phyloP scores from a whole-genome alignment of 1,139 yeast species.

The Kurtzmaniella quercitrusa region DNA sequence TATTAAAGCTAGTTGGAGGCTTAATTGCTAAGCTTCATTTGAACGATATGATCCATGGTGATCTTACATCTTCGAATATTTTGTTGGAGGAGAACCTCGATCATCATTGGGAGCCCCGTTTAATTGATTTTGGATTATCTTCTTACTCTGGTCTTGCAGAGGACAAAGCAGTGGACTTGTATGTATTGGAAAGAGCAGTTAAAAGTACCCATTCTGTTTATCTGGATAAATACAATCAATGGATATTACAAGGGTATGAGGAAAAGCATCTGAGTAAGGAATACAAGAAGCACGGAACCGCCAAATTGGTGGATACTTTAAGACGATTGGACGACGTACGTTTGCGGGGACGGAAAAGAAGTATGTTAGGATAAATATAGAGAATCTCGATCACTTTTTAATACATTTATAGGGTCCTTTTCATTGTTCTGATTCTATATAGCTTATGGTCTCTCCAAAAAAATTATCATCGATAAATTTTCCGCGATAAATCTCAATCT shows the following conservation, averaged over 20 bases:
- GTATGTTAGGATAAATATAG: constrained; percentile 69
- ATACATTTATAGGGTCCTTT: too few relatives aligned
- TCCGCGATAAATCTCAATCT: background rate
- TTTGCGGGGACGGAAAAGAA: constrained; percentile 88
- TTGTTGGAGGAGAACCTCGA: constrained; percentile 39
- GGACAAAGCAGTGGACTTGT: constrained; percentile 94
- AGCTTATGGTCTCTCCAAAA: too few relatives aligned
- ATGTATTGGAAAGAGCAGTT: constrained; percentile 90
- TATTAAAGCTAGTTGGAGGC: constrained; percentile 56
- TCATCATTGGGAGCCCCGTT: constrained; percentile 40
- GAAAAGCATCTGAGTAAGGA: constrained; percentile 27
- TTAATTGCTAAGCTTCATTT: constrained; percentile 71
- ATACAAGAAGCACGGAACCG: constrained; percentile 24
- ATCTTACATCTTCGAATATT: constrained; percentile 86
- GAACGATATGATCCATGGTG: constrained; percentile 88
- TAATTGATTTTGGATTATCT: constrained; percentile 90
- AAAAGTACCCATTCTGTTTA: constrained; percentile 82
- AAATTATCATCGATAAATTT: too few relatives aligned
- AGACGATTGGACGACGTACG: constrained; percentile 78
- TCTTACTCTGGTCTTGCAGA: constrained; percentile 76
- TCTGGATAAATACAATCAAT: constrained; percentile 57
- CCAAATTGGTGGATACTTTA: constrained; percentile 52
- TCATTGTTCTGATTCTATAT: too few relatives aligned
- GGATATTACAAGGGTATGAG: constrained; percentile 75
- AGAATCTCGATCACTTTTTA: too few relatives aligned